Percentiles rank a stretch among this genome's conserved stretches.
Conservation (phyloP, 768 basidiomycete species). For the Leccinum uliginosum region DNA sequence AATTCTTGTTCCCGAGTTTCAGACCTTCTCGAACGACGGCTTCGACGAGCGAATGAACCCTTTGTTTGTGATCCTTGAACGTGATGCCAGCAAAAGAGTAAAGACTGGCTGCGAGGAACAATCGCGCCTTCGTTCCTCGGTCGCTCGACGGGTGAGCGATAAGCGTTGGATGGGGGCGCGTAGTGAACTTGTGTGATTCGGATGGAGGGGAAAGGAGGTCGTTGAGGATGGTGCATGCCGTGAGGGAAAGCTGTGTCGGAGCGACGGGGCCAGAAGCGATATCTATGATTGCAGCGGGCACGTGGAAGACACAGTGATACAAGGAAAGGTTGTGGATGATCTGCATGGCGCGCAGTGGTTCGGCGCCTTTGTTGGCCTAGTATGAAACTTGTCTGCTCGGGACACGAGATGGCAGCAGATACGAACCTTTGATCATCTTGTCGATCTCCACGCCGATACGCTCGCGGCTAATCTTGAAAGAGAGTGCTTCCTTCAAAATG, state of each 20-base stretch:
- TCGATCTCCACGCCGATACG: constrained; percentile 87
- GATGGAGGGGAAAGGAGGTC: constrained; percentile 35
- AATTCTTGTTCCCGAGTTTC: constrained; percentile 75
- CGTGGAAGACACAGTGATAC: constrained; percentile 61
- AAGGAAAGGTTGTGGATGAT: constrained; percentile 73
- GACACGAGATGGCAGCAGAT: neutral
- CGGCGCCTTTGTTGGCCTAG: constrained; percentile 60
- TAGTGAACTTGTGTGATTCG: constrained; percentile 11
- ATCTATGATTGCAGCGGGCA: constrained; percentile 42
- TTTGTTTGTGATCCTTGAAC: constrained; percentile 64
- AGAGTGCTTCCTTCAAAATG: constrained; percentile 51
- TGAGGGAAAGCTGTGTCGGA: constrained; percentile 42
- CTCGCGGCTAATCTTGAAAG: constrained; percentile 83
- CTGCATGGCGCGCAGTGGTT: constrained; percentile 70
- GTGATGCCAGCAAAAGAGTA: constrained; percentile 62
- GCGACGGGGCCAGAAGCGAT: constrained; percentile 43
- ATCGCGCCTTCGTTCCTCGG: constrained; percentile 42
- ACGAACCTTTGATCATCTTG: constrained; percentile 89
- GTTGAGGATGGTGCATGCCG: constrained; percentile 57
- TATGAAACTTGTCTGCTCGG: constrained; percentile 4
- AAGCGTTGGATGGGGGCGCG: constrained; percentile 34
- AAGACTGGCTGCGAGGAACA: constrained; percentile 80
- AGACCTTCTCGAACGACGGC: constrained; percentile 77
- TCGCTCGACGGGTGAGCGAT: constrained; percentile 29
- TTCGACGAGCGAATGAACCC: constrained; percentile 52